Evolutionary conservation across 495 filamentous ascomycete species (phyloP), one percentile per base, ranked within the genome.

Genomic region (Hyaloscypha hepaticicola): DNA sequence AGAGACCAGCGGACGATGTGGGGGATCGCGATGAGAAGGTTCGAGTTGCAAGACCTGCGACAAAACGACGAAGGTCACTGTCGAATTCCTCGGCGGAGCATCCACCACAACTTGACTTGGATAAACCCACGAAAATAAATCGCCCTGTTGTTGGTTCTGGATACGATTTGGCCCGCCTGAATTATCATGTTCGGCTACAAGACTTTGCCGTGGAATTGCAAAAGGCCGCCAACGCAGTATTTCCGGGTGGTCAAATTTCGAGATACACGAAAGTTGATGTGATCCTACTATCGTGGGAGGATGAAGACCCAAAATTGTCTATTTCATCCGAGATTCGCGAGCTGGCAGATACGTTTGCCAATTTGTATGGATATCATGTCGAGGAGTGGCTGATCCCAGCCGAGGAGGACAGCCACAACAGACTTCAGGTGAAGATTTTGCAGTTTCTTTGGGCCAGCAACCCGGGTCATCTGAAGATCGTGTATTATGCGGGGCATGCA

Each of bases 201-300:
- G 33, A 58, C 22, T 45, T 58, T 21, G 56, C n/a, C 16, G 21
- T 29, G 8, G 33, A 25, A 16, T 14, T 58, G 11, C 31, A 58
- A 21, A 58, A 45, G 14, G 56, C 56, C 3, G 33, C 56, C 21
- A 38, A 58, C 11, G 56, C 56, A 6, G 33, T 45, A 41, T 58
- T 58, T n/a, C 56, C 56, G n/a, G 56, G 56, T 24, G 33, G 9
- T 38, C 56, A 58, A 45, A 24, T 5, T 22, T 58, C 56, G 9
- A 27, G 56, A 41, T 58, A 58, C 33, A 25, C 29, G 21, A 38
- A 45, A 45, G 56, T 58, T 5, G 29, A 58, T 21, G 56, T 45
- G 33, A 38, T 58, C n/a, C 26, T 58, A 21, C 9, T 58, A 45
- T 58, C 56, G 21, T 58, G 56, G 56, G 56, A 58, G 25, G 56